phyloP scores from a whole-genome alignment of 2,329 filamentous ascomycete species.

The Arthrobotrys megalospora region DNA sequence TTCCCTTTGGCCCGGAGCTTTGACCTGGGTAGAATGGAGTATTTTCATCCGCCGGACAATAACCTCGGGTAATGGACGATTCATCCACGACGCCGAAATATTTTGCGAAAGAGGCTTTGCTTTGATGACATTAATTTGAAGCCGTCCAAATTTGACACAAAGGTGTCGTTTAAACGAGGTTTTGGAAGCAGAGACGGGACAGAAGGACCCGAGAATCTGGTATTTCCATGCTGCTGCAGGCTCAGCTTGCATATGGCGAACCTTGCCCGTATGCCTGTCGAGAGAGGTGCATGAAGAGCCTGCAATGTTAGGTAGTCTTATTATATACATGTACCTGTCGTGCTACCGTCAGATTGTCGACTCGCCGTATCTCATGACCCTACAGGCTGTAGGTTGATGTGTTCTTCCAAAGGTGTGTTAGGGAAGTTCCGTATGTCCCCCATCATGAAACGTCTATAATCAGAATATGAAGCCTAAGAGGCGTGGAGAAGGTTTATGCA shows the following conservation, averaged over 20 bases:
- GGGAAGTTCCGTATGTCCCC: slow-evolving; percentile 9
- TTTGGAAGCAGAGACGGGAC: slow-evolving; percentile 23
- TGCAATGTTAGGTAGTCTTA: slow-evolving; percentile 32
- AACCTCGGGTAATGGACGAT: slow-evolving; percentile 41
- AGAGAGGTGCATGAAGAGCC: slow-evolving; percentile 28
- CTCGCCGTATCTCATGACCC: slow-evolving; percentile 49
- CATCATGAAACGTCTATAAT: slow-evolving; percentile 40
- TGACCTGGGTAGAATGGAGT: slow-evolving; percentile 26
- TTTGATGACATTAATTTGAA: slow-evolving; percentile 37
- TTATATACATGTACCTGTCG: slow-evolving; percentile 45
- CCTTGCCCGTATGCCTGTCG: slow-evolving; percentile 39
- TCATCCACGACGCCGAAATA: slow-evolving; percentile 27
- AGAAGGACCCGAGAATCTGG: slow-evolving; percentile 48
- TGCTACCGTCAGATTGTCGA: slow-evolving; percentile 52
- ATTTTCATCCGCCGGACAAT: slow-evolving; percentile 41
- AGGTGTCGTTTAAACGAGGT: slow-evolving; percentile 27
- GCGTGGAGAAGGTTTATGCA: slow-evolving; percentile 30
- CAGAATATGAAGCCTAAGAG: slow-evolving; percentile 20
- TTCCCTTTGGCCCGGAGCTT: slow-evolving; percentile 51
- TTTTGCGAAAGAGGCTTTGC: slow-evolving; percentile 23
- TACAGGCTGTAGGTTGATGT: slow-evolving; percentile 38
- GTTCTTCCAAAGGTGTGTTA: slow-evolving; percentile 26
- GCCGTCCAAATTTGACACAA: slow-evolving; percentile 29
- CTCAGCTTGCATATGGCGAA: slow-evolving; percentile 40
- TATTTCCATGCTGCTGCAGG: slow-evolving; percentile 49